phyloP scores from a whole-genome alignment of 805 yeast genomes.

The Ogataea methanolica region DNA sequence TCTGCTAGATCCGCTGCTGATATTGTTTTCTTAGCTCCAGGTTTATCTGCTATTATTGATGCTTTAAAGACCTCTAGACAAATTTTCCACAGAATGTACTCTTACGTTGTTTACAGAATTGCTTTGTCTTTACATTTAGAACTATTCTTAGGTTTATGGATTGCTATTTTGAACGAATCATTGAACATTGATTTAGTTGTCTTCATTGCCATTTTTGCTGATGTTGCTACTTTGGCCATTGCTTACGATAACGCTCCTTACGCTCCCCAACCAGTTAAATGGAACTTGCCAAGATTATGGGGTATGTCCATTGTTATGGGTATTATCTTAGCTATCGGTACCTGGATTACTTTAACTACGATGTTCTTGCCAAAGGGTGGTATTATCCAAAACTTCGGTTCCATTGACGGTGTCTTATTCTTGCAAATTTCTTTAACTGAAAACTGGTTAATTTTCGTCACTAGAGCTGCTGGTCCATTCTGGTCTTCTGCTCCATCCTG shows the following conservation, averaged over 20 bases:
- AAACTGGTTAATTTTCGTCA: conserved; percentile 95
- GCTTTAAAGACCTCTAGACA: conserved; percentile 93
- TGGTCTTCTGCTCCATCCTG: conserved; percentile 96
- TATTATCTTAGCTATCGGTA: conserved; percentile 78
- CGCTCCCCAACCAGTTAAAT: conserved; percentile 89
- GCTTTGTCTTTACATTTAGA: conserved; percentile 94
- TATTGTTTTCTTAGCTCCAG: conserved; percentile 92
- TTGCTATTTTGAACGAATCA: conserved; percentile 85
- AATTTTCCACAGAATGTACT: conserved; percentile 98
- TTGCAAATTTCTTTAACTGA: conserved; percentile 92
- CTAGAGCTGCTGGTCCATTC: conserved; percentile 98
- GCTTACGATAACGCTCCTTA: conserved; percentile 97
- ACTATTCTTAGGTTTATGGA: conserved; percentile 93
- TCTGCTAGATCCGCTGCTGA: conserved; percentile 97
- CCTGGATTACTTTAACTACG: conserved; percentile 93
- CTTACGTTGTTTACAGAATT: conserved; percentile 97
- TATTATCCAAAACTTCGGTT: conserved; percentile 94
- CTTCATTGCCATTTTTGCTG: conserved; percentile 96
- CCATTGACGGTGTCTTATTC: conserved; percentile 88
- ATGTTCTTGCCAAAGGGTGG: conserved; percentile 90
- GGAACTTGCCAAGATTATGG: conserved; percentile 97
- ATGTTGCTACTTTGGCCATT: conserved; percentile 94
- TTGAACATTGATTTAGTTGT: conserved; percentile 88
- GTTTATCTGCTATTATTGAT: conserved; percentile 92
- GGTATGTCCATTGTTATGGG: conserved; percentile 92